A percentile compares a stretch with the other conserved stretches of the same genome.
Evolutionary conservation across 202 grass and related monocot species (phyloP).

Genomic region (Eragrostis tef): DNA sequence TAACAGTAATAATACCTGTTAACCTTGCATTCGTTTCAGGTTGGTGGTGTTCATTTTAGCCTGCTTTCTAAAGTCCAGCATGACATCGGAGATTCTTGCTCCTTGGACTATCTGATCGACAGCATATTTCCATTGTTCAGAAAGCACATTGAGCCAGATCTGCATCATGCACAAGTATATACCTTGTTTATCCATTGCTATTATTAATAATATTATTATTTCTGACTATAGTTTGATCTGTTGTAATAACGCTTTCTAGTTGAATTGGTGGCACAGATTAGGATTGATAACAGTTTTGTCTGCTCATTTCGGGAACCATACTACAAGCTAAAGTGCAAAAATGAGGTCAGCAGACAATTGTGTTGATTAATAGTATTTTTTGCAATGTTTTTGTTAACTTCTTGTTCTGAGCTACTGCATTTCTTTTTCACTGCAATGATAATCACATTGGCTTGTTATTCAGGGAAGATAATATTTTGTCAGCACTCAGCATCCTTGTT

Average conservation of each 20-base stretch:
- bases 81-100: conserved; percentile 98
- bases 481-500: background rate
- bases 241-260: conserved; percentile 50
- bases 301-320: conserved; percentile 95
- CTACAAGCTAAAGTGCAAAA: conserved; percentile 99
- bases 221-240: conserved; percentile 31
- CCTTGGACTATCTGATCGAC: conserved; percentile 97
- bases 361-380: conserved; percentile 39
- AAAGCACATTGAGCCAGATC: conserved; percentile 95
- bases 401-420: background rate
- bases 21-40: conserved; percentile 57
- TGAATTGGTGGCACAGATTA: conserved; percentile 71
- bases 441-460: background rate
- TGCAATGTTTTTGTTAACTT: conserved; percentile 18
- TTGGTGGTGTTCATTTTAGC: conserved; percentile 97
- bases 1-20: conserved; percentile 17
- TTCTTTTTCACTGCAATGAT: background rate
- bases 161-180: conserved; percentile 92
- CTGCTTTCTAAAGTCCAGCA: conserved; percentile 96
- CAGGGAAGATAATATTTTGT: background rate
- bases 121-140: conserved; percentile 98
- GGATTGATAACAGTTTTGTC: conserved; percentile 97
- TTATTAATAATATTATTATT: conserved; percentile 22
- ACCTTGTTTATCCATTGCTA: conserved; percentile 35
- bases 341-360: conserved; percentile 70